A percentile compares a stretch with the other conserved stretches of the same genome.
Evolutionary conservation across 192 early-diverging fungal genomes (phyloP).

Genomic region (Linderina pennispora): DNA sequence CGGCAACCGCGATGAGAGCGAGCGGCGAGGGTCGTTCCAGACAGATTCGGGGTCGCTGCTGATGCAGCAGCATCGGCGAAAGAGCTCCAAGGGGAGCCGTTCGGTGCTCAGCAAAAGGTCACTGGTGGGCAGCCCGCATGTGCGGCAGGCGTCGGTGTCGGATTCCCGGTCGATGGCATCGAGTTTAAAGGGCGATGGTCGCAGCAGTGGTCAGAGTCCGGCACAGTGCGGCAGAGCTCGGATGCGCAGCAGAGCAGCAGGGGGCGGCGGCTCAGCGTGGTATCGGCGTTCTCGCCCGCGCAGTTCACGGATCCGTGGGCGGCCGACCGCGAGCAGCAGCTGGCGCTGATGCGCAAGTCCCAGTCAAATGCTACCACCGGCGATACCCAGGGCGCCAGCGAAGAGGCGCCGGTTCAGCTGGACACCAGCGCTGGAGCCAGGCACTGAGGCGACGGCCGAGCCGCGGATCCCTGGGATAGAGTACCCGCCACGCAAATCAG

Average conservation of each 20-base stretch:
- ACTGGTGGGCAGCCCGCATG: conserved; percentile 23
- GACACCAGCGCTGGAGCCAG: too few species aligned
- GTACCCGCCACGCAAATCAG: conserved; percentile 40
- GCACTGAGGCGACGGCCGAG: too few species aligned
- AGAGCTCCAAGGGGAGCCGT: conserved; percentile 22
- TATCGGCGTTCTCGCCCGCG: conserved; percentile 15
- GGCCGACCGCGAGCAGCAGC: conserved; percentile 30
- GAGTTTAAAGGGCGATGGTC: conserved; percentile 16
- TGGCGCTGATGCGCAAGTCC: too few species aligned
- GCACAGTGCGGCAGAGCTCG: too few species aligned
- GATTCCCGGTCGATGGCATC: conserved; percentile 42
- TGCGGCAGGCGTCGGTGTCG: conserved; percentile 23
- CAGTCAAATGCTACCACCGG: too few species aligned
- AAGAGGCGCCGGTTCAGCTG: background rate
- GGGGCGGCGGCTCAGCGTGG: too few species aligned
- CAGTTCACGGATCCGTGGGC: conserved; percentile 45
- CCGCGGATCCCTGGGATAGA: conserved; percentile 14
- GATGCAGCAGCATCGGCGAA: conserved; percentile 21
- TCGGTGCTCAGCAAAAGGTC: conserved; percentile 16
- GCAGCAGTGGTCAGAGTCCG: conserved; percentile 17
- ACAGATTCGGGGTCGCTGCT: conserved; percentile 12
- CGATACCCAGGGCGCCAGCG: background rate
- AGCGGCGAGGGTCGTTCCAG: conserved; percentile 1
- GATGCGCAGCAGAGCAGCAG: too few species aligned
- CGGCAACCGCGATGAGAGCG: conserved; percentile 16